Conservation (phyloP, 2,329 filamentous ascomycete species). For the Dothideomycetes sp. region DNA sequence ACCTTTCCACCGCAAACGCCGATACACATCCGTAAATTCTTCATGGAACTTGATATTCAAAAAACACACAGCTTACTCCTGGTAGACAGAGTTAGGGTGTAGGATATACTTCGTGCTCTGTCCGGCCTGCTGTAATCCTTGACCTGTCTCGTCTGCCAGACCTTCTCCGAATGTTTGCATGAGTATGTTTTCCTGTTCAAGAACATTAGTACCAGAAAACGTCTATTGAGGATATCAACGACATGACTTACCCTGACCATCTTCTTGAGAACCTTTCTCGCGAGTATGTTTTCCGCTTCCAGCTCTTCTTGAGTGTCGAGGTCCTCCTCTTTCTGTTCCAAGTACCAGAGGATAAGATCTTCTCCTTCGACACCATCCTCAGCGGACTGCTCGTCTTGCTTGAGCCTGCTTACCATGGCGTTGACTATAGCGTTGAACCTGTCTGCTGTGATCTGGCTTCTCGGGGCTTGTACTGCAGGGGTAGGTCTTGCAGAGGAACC, state of each 20-base stretch:
- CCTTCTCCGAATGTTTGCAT: constrained; percentile 69
- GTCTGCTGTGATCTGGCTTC: constrained; percentile 88
- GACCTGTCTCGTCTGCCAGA: constrained; percentile 66
- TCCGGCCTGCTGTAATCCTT: constrained; percentile 45
- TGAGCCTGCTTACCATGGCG: constrained; percentile 70
- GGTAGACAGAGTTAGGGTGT: constrained; percentile 87
- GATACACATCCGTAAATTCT: too few relatives aligned
- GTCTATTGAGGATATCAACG: constrained; percentile 1
- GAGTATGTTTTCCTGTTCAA: constrained; percentile 47
- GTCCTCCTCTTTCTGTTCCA: constrained; percentile 82
- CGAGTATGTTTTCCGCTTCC: constrained; percentile 62
- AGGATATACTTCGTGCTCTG: constrained; percentile 69
- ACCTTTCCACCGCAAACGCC: too few relatives aligned
- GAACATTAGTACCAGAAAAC: neutral
- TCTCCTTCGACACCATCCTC: constrained; percentile 82
- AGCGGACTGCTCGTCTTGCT: constrained; percentile 64
- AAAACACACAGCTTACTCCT: too few relatives aligned
- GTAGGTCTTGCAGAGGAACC: constrained; percentile 35
- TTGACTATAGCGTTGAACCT: constrained; percentile 91
- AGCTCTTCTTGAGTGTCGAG: constrained; percentile 74
- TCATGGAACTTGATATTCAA: too few relatives aligned
- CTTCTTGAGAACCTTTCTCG: constrained; percentile 79
- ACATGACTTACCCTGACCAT: constrained; percentile 75
- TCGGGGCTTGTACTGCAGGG: constrained; percentile 40
- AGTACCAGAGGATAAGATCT: constrained; percentile 75